Evolutionary conservation across 768 basidiomycete species (phyloP).

Genomic region (Mycena kentingensis): DNA sequence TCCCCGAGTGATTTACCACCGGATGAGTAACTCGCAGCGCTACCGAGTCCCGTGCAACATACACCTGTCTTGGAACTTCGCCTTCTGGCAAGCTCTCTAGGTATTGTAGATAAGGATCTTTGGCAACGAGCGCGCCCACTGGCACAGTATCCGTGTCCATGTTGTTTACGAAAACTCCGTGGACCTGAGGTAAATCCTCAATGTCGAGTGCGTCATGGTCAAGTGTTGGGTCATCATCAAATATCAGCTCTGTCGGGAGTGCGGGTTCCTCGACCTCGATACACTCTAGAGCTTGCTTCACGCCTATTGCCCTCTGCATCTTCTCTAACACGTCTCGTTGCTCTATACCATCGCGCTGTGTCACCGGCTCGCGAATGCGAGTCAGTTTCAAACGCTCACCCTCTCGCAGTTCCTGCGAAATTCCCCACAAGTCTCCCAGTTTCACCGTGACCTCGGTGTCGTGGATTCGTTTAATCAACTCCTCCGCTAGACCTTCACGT

Average conservation of each 20-base stretch:
- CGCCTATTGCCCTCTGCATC: neutral
- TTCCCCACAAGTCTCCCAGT: neutral
- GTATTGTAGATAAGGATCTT: neutral
- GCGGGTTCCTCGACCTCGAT: too few relatives aligned
- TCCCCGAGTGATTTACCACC: conserved; percentile 9
- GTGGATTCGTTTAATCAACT: neutral
- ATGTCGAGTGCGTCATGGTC: too few relatives aligned
- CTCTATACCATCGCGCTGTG: neutral
- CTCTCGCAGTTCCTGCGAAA: neutral
- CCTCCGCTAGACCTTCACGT: neutral
- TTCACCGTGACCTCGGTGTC: neutral
- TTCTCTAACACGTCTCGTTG: neutral
- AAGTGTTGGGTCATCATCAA: too few relatives aligned
- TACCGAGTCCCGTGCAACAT: neutral
- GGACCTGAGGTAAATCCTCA: too few relatives aligned
- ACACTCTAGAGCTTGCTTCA: neutral
- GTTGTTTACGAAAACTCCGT: too few relatives aligned
- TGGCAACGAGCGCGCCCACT: too few relatives aligned
- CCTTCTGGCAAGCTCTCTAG: neutral
- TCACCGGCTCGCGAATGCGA: neutral
- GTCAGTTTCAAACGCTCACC: neutral
- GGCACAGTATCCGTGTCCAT: too few relatives aligned
- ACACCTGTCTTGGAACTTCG: neutral
- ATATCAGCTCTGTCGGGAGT: too few relatives aligned
- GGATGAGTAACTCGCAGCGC: neutral